Evolutionary conservation across 2,329 filamentous ascomycete genomes (phyloP), one percentile per base, ranked within the genome.

Genomic region (Epichloe coenophiala): DNA sequence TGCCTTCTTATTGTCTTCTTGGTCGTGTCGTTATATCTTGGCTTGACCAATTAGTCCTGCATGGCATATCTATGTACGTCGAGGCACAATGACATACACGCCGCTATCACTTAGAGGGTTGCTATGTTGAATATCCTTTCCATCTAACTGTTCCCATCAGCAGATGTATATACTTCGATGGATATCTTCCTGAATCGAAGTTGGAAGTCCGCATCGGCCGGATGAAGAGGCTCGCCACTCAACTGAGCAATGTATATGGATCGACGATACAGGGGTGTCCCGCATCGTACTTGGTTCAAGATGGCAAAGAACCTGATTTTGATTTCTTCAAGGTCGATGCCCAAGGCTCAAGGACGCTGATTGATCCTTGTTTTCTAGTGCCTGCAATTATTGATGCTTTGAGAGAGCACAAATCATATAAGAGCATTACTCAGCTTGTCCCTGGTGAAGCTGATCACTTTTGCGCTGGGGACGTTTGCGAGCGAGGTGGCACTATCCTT

Each of bases 381-480:
- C 81, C 88, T 3, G 79, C 85, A 3, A 73, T 91, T 5, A 77
- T 90, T 45, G 88, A 95, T 54, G 77, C 80, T 5, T 67, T 96
- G 21, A 63, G 65, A n/a, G 52, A 57, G 0, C 77, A 66, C 5
- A 17, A 61, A 1, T 62, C 60, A 4, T 80, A 77, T 54, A 63
- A 55, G 4, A 59, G 54, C 53, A 61, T 73, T 43, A 71, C 70
- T 8, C 67, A 72, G 23, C 72, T 93, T 12, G 83, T 95, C 0
- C 81, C 88, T 0, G 89, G 86, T 0, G 91, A 97, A 66, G 91
- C 91, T 1, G 91, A 97, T 61, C 67, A 74, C 23, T 93, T 80
- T 67, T 95, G 89, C 63, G 88, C 88, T 3, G 67, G 74, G 13
- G 73, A 81, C 49, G 74, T 86, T 6, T 72, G 71, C n/a, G 55